Evolutionary conservation across 495 filamentous ascomycete genomes (phyloP), one percentile per base, ranked within the genome.

Genomic region (Annulohypoxylon moriforme): DNA sequence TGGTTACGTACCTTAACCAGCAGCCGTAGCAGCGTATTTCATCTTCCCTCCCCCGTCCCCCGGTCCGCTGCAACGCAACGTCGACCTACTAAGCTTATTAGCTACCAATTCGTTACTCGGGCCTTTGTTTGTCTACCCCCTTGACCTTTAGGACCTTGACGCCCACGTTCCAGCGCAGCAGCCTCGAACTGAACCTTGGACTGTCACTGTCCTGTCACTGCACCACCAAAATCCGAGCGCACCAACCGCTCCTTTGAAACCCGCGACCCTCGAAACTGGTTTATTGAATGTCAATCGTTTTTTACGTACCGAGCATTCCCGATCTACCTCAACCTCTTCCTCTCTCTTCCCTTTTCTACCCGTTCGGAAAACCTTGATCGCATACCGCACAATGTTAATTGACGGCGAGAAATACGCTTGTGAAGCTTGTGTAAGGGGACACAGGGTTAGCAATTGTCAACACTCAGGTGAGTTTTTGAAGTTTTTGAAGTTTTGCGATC

Each of bases 361-460:
- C 25, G 1, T 29, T 14, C 47, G 4, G 24, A 52, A 27, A 2
- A 6, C 22, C 20, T 55, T 64, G 60, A 52, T 46, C 36, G 57
- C 44, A 60, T n/a, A 52, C 52, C 13, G 18, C 74, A 76, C 73
- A 59, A 95, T 95, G 92, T 84, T 95, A 79, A 93, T 94, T 79
- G 87, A 93, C 82, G 92, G 92, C 80, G 92, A 95, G 85, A 95
- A 95, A 85, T 95, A 87, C 82, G 91, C 91, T 79, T 97, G 93
- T 85, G 93, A 97, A 85, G 93, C 93, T 85, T 97, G 93, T 85
- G 92, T 97, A 81, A 87, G 93, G 81, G 93, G 93, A 78, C 93
- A 97, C 85, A 91, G 93, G 78, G 93, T 97, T 78, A 96, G 93
- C 89, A 94, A 92, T 81, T 97, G 93, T 87, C 91, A 95, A 81